Conservation (phyloP, 768 basidiomycete species). For the Rhodotorula toruloides region DNA sequence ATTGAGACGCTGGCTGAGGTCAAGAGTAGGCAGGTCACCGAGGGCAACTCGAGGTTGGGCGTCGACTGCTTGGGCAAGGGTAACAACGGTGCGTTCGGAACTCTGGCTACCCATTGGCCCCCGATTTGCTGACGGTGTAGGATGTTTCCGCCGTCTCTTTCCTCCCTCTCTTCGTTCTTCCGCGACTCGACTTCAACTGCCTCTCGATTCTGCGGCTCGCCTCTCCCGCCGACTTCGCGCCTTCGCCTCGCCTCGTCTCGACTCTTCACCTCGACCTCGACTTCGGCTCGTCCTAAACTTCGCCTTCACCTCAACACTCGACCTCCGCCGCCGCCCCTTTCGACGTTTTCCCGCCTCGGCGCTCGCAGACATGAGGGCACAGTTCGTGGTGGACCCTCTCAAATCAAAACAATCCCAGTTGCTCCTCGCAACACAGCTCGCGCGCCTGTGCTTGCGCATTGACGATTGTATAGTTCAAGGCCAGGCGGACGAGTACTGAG, state of each 20-base stretch:
- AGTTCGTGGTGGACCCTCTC: constrained; percentile 92
- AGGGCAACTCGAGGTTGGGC: constrained; percentile 76
- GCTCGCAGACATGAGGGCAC: constrained; percentile 86
- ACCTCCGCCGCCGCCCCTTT: background rate
- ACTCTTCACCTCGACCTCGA: background rate
- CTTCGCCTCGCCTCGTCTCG: background rate
- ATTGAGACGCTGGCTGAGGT: constrained; percentile 96
- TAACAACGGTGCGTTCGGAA: constrained; percentile 71
- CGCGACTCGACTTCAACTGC: background rate
- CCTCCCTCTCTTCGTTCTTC: background rate
- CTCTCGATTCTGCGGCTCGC: background rate
- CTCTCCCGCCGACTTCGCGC: too few relatives aligned
- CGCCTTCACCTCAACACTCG: too few relatives aligned
- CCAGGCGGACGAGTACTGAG: too few relatives aligned
- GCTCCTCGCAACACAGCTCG: constrained; percentile 87
- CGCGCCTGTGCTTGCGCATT: constrained; percentile 39
- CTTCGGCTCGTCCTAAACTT: too few relatives aligned
- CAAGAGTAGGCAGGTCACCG: constrained; percentile 82
- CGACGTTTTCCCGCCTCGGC: background rate
- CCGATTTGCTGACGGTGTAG: too few relatives aligned
- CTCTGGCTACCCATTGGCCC: too few relatives aligned
- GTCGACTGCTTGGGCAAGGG: constrained; percentile 85
- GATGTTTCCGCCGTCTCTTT: too few relatives aligned
- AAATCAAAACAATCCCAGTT: constrained; percentile 98
- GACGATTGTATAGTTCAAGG: constrained; percentile 44